Conservation (phyloP, 495 filamentous ascomycete genomes). For the Penicillium malachiteum region DNA sequence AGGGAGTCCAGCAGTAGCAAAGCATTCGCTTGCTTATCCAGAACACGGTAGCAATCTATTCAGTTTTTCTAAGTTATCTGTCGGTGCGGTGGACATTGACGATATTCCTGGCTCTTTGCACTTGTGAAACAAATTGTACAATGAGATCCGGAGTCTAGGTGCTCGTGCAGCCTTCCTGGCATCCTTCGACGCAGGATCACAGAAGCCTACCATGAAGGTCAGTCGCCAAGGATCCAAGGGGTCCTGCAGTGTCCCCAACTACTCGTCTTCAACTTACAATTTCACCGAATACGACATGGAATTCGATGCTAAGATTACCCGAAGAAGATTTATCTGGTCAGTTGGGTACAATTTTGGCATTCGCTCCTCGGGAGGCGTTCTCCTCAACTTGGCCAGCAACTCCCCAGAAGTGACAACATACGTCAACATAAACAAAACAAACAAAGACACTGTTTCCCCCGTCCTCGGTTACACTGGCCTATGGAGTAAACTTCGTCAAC, state of each 20-base stretch:
- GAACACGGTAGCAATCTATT: background rate
- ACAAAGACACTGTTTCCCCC: slow-evolving; percentile 1
- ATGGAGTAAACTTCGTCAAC: slow-evolving; percentile 2
- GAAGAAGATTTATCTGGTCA: background rate
- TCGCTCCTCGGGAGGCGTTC: background rate
- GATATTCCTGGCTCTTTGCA: background rate
- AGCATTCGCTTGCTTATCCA: background rate
- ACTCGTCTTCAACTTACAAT: background rate
- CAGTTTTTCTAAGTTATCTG: background rate
- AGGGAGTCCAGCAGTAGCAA: slow-evolving; percentile 11
- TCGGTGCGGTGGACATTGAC: background rate
- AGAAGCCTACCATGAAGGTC: background rate
- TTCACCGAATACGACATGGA: background rate
- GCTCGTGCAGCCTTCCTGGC: slow-evolving; percentile 1
- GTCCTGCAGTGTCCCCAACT: background rate
- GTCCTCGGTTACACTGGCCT: background rate
- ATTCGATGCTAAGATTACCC: background rate
- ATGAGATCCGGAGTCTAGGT: background rate
- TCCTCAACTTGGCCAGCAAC: background rate
- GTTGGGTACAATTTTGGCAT: background rate
- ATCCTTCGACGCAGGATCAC: slow-evolving; percentile 1
- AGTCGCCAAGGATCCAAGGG: background rate
- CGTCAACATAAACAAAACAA: slow-evolving; percentile 1
- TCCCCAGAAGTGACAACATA: slow-evolving; percentile 1
- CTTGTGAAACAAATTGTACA: background rate